These are phyloP conservation scores for Fagopyrum esculentum DNA, from an alignment of 148 eudicot genomes.

Conservation along the genomic window DNA sequence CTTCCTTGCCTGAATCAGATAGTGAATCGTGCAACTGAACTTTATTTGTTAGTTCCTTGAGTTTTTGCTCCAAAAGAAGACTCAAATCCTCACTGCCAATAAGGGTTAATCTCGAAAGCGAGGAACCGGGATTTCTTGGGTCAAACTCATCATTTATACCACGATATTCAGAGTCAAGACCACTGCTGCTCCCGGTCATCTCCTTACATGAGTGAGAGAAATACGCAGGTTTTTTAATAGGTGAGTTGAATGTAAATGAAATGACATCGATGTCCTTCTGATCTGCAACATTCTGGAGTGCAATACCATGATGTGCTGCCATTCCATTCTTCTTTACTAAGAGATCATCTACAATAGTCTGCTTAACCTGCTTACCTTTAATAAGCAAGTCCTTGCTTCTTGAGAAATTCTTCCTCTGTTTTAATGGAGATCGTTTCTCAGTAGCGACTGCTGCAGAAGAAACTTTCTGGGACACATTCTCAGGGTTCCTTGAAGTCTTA, in stretches of 20 bases:
- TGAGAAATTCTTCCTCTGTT: slow-evolving; percentile 39
- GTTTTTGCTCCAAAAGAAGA: slow-evolving; percentile 82
- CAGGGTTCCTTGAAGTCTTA: slow-evolving; percentile 42
- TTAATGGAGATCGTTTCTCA: slow-evolving; percentile 34
- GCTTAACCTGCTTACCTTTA: slow-evolving; percentile 26
- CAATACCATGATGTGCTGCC: slow-evolving; percentile 34
- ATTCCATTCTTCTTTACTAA: slow-evolving; percentile 29
- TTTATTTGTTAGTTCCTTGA: slow-evolving; percentile 72
- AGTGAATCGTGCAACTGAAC: slow-evolving; percentile 36
- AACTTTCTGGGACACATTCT: slow-evolving; percentile 35
- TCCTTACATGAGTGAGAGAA: slow-evolving; percentile 33
- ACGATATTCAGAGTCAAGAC: slow-evolving; percentile 17
- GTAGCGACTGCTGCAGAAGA: slow-evolving; percentile 25
- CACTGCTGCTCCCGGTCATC: slow-evolving; percentile 22
- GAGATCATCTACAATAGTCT: slow-evolving; percentile 21
- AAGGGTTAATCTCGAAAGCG: slow-evolving; percentile 38
- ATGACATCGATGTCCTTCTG: slow-evolving; percentile 70
- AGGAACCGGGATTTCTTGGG: slow-evolving; percentile 22
- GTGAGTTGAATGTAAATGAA: slow-evolving; percentile 92
- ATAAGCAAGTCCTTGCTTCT: slow-evolving; percentile 31
- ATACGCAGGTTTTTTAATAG: slow-evolving; percentile 54
- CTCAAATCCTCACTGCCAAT: slow-evolving; percentile 71
- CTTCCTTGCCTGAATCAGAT: slow-evolving; percentile 26
- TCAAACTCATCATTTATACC: slow-evolving; percentile 26
- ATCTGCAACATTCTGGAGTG: slow-evolving; percentile 26